A percentile compares a stretch with the other conserved stretches of the same genome.
Evolutionary conservation across 2,329 filamentous ascomycete species (phyloP).

Genomic region (Alternaria brassicae): DNA sequence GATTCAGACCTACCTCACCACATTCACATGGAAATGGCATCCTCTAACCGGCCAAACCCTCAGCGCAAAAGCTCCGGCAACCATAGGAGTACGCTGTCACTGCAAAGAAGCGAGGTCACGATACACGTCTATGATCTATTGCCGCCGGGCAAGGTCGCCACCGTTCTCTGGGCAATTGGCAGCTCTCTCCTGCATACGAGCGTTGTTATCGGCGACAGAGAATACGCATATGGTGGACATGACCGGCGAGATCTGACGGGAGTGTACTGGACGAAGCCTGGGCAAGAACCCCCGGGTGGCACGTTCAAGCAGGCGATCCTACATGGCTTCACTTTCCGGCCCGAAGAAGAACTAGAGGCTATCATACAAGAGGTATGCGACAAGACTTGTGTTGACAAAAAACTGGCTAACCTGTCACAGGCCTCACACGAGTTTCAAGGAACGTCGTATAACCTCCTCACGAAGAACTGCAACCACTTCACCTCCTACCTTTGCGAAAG

Average conservation of each 20-base stretch:
- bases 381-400: neutral
- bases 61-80: conserved; percentile 53
- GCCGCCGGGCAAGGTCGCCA: conserved; percentile 77
- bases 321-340: conserved; percentile 77
- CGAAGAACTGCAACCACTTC: conserved; percentile 89
- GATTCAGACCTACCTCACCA: conserved; percentile 8
- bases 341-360: conserved; percentile 71
- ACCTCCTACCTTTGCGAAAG: conserved; percentile 77
- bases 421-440: conserved; percentile 78
- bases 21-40: conserved; percentile 32
- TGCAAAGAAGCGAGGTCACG: conserved; percentile 74
- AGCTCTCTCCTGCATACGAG: conserved; percentile 81
- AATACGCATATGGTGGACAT: conserved; percentile 88
- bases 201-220: conserved; percentile 78
- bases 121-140: conserved; percentile 83
- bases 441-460: conserved; percentile 79
- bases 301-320: conserved; percentile 78
- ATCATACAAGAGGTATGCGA: conserved; percentile 64
- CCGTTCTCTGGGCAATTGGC: conserved; percentile 78
- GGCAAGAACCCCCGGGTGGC: conserved; percentile 75
- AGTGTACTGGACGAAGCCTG: conserved; percentile 81
- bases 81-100: conserved; percentile 71
- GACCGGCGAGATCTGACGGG: conserved; percentile 73
- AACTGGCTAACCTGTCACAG: conserved; percentile 32
- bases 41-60: conserved; percentile 41